Percentiles rank a stretch among this genome's conserved stretches.
These are phyloP conservation scores for Cryptococcus sp. DNA, from an alignment of 1,284 basidiomycete species.

Conservation along the genomic window DNA sequence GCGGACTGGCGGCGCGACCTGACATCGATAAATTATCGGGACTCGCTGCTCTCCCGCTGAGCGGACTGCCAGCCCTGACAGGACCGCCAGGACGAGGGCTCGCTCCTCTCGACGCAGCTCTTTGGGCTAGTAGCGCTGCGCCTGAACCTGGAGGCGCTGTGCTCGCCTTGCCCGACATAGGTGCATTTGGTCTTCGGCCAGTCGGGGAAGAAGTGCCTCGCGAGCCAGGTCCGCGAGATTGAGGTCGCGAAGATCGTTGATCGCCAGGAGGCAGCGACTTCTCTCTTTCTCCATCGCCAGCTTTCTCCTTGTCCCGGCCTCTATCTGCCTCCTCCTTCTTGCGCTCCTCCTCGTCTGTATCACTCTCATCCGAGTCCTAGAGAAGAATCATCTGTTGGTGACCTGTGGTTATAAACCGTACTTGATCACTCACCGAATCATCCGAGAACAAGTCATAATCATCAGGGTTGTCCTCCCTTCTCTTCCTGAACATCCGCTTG, in stretches of 20 bases:
- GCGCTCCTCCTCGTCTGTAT: neutral
- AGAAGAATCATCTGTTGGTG: too few species aligned
- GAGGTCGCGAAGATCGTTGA: constrained; percentile 29
- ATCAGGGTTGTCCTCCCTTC: constrained; percentile 26
- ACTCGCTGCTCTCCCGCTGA: constrained; percentile 15
- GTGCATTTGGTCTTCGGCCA: constrained; percentile 12
- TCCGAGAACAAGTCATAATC: constrained; percentile 28
- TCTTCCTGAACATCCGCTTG: constrained; percentile 40
- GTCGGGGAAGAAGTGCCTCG: constrained; percentile 30
- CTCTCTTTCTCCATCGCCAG: constrained; percentile 9
- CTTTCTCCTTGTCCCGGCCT: constrained; percentile 19
- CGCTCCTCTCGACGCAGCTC: constrained; percentile 40
- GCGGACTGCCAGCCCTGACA: constrained; percentile 17
- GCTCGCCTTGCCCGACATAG: constrained; percentile 30
- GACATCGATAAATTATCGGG: constrained; percentile 2
- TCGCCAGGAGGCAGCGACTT: constrained; percentile 9
- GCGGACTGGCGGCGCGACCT: constrained; percentile 11
- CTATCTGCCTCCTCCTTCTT: constrained; percentile 33
- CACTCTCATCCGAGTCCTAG: constrained; percentile 9
- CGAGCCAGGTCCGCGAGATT: constrained; percentile 28
- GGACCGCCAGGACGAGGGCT: constrained; percentile 30
- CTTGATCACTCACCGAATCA: constrained; percentile 18
- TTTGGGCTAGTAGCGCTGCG: constrained; percentile 39
- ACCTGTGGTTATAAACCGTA: too few species aligned
- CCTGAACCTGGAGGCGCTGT: constrained; percentile 42